Conservation (phyloP, 2,329 filamentous ascomycete species). For the Canariomyces notabilis region DNA sequence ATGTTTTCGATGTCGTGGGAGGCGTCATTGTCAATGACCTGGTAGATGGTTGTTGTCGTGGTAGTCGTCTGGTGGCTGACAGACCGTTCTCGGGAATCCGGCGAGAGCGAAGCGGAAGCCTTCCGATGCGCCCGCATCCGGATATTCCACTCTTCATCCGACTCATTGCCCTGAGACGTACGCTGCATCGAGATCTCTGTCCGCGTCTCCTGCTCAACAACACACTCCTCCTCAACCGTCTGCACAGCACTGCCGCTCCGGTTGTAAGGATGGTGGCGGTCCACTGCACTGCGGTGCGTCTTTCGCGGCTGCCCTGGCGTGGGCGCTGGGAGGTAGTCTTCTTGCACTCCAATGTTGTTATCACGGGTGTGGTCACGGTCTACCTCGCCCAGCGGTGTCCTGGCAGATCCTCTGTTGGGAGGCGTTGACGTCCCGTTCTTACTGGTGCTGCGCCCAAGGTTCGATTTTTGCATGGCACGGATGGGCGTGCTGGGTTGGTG, state of each 20-base stretch:
- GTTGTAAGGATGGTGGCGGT: conserved; percentile 67
- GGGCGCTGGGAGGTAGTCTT: conserved; percentile 89
- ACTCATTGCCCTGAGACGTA: conserved; percentile 59
- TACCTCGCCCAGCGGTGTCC: conserved; percentile 89
- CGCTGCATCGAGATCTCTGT: conserved; percentile 59
- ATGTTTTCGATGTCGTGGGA: conserved; percentile 69
- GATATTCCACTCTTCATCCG: conserved; percentile 77
- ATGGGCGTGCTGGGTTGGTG: conserved; percentile 53
- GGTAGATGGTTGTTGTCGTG: conserved; percentile 55
- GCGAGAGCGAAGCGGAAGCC: conserved; percentile 58
- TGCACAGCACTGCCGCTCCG: conserved; percentile 48
- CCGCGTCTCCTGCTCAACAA: conserved; percentile 44
- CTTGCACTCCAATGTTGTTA: conserved; percentile 62
- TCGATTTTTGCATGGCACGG: conserved; percentile 56
- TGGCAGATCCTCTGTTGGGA: conserved; percentile 65
- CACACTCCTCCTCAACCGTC: conserved; percentile 42
- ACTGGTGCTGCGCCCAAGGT: conserved; percentile 53
- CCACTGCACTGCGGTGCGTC: conserved; percentile 59
- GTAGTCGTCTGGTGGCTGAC: conserved; percentile 72
- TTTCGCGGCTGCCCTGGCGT: conserved; percentile 95
- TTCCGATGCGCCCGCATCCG: conserved; percentile 66
- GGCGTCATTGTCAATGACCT: conserved; percentile 60
- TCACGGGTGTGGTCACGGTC: conserved; percentile 60
- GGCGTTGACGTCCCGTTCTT: conserved; percentile 68
- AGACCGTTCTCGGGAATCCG: conserved; percentile 48